phyloP scores from a whole-genome alignment of 192 early-diverging fungal species.

The Pilobolus umbonatus region DNA sequence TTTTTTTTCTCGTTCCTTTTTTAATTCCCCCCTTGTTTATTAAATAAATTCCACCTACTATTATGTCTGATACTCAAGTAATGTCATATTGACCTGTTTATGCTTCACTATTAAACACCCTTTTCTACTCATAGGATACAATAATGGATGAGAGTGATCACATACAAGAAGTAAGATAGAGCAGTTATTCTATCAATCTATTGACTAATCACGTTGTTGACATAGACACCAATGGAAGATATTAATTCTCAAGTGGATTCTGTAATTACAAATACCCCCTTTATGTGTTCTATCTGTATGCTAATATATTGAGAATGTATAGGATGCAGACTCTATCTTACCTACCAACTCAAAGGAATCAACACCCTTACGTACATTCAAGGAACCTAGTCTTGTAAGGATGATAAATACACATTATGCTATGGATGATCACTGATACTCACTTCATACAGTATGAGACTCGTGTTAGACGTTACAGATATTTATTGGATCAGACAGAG shows the following conservation, averaged over 20 bases:
- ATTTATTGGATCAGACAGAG: constrained; percentile 59
- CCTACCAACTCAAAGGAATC: constrained; percentile 9
- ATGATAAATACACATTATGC: background rate
- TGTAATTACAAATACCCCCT: background rate
- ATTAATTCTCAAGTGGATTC: background rate
- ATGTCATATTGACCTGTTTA: too few relatives aligned
- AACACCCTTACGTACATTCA: constrained; percentile 2
- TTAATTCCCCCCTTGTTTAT: too few relatives aligned
- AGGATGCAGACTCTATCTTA: constrained; percentile 3
- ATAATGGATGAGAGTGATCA: too few relatives aligned
- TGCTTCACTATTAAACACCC: too few relatives aligned
- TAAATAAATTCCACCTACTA: too few relatives aligned
- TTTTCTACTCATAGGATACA: too few relatives aligned
- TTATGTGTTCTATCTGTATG: background rate
- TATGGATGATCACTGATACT: background rate
- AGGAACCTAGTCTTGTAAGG: constrained; percentile 8
- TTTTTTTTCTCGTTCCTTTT: too few relatives aligned
- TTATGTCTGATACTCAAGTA: too few relatives aligned
- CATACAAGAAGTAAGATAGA: too few relatives aligned
- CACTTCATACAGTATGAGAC: constrained; percentile 42
- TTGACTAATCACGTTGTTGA: too few relatives aligned
- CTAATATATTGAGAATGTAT: background rate
- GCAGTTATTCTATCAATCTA: too few relatives aligned
- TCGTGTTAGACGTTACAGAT: constrained; percentile 61
- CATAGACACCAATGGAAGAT: background rate